Evolutionary conservation across 768 basidiomycete species (phyloP), one percentile per base, ranked within the genome.

Genomic region (Gelatoporia subvermispora): DNA sequence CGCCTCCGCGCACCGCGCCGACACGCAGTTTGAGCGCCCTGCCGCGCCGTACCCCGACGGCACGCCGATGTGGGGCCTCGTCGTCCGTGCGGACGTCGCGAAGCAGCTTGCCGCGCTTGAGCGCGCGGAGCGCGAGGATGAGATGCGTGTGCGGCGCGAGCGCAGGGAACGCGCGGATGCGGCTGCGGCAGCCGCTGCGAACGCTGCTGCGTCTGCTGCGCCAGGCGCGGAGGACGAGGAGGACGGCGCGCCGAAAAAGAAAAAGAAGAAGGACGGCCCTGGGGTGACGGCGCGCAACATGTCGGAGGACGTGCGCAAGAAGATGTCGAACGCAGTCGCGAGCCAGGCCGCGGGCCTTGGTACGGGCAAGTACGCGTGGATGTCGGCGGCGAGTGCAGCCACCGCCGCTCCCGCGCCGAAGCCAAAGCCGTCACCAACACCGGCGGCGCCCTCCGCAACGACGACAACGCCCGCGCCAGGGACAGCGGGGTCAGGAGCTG

Each of bases 301-400:
- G 88, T 85, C 84, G 4, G 92, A 93, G 65, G 92, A 93, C 57
- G 86, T 91, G 58, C 73, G 84, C 56, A 94, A 94, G 75, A 92
- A 90, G 64, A 83, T 93, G 83, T 87, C 85, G 28, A 92, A 95
- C 64, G 86, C 86, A 20, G 87, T 88, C 5, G 92, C 92, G 20
- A 85, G 83, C 55, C 89, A 90, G 62, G 89, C 89, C 4, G 88
- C 90, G n/a, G 92, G 92, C 0, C 62, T 90, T 18, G 81, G 83
- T 1, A 66, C 65, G 44, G 82, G 85, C 18, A 85, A 84, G 65
- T 94, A 93, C 58, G 75, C 87, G 15, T 94, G 92, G 92, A 90
- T 93, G 88, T 90, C 71, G 15, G 78, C 85, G 4, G 77, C 81
- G 2, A 78, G 73, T 51, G 68, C 74, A 1, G 68, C 72, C 2